Evolutionary conservation across 306 rosid genomes (phyloP).

Genomic region (Ziziphus jujuba): DNA sequence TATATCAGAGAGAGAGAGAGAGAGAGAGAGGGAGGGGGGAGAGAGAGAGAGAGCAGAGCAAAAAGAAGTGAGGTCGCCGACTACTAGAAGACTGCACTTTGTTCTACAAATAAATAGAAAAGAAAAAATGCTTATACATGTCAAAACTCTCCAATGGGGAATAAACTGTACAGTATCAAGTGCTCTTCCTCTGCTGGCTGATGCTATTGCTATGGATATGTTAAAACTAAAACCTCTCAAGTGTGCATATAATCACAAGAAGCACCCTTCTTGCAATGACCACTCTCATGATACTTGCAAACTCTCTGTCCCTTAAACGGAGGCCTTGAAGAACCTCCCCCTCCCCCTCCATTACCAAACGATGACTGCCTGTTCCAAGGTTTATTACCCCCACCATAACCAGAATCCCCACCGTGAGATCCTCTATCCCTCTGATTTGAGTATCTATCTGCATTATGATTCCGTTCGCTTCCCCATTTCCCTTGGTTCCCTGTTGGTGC

Average conservation of each 20-base stretch:
- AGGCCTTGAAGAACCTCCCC: slow-evolving; percentile 65
- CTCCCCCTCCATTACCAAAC: slow-evolving; percentile 49
- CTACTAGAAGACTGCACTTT: too few relatives aligned
- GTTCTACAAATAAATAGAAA: slow-evolving; percentile 13
- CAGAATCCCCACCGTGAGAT: slow-evolving; percentile 63
- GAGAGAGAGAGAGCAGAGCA: background rate
- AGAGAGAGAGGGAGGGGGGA: background rate
- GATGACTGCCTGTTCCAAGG: slow-evolving; percentile 77
- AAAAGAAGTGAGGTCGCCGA: background rate
- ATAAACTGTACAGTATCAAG: slow-evolving; percentile 76
- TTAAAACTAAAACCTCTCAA: slow-evolving; percentile 32
- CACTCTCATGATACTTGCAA: slow-evolving; percentile 79
- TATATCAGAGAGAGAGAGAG: too few relatives aligned
- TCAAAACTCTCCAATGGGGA: slow-evolving; percentile 36
- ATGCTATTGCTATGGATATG: slow-evolving; percentile 24
- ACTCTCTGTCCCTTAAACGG: slow-evolving; percentile 75
- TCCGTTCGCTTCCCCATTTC: slow-evolving; percentile 54
- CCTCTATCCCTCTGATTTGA: slow-evolving; percentile 58
- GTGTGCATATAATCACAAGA: slow-evolving; percentile 78
- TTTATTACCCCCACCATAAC: slow-evolving; percentile 58
- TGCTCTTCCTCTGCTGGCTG: slow-evolving; percentile 9
- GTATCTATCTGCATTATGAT: slow-evolving; percentile 60
- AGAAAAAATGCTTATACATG: slow-evolving; percentile 40
- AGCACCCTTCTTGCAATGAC: slow-evolving; percentile 90
- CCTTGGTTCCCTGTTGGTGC: slow-evolving; percentile 45